Evolutionary conservation across 2,329 filamentous ascomycete species (phyloP).

Genomic region (Colletotrichum lindemuthianum): DNA sequence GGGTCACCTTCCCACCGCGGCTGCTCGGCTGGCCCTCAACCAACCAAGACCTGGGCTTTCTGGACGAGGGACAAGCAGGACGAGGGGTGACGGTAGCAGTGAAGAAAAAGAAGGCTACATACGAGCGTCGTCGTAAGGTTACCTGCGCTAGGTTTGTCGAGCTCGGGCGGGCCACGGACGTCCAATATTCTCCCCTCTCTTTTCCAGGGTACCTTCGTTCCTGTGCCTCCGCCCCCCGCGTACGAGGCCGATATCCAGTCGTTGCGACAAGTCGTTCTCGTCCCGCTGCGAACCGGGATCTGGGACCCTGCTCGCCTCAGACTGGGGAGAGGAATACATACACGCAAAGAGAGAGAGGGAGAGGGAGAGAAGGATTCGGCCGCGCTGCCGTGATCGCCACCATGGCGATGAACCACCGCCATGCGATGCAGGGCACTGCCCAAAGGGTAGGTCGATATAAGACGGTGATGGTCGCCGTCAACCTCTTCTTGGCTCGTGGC

Average conservation of each 20-base stretch:
- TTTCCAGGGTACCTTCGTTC: background rate
- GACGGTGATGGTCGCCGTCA: slow-evolving; percentile 31
- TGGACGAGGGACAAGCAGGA: background rate
- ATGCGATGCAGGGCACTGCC: slow-evolving; percentile 29
- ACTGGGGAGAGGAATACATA: slow-evolving; percentile 7
- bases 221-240: slow-evolving; percentile 4
- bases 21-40: slow-evolving; percentile 11
- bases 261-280: slow-evolving; percentile 2
- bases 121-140: background rate
- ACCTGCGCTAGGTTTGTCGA: slow-evolving; percentile 29
- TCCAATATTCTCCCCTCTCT: slow-evolving; percentile 21
- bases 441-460: slow-evolving; percentile 35
- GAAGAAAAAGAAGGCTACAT: background rate
- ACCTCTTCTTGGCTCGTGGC: slow-evolving; percentile 18
- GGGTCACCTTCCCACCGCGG: slow-evolving; percentile 25
- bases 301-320: slow-evolving; percentile 25
- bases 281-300: slow-evolving; percentile 16
- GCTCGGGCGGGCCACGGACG: slow-evolving; percentile 34
- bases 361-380: background rate
- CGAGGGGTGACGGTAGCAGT: slow-evolving; percentile 11
- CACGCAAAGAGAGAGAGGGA: no score
- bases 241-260: slow-evolving; percentile 29
- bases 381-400: slow-evolving; percentile 27
- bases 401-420: slow-evolving; percentile 25
- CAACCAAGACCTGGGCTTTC: no score